Percentiles rank a stretch among this genome's conserved stretches.
Conservation (phyloP, 2,329 filamentous ascomycete species). For the Colletotrichum lindemuthianum region DNA sequence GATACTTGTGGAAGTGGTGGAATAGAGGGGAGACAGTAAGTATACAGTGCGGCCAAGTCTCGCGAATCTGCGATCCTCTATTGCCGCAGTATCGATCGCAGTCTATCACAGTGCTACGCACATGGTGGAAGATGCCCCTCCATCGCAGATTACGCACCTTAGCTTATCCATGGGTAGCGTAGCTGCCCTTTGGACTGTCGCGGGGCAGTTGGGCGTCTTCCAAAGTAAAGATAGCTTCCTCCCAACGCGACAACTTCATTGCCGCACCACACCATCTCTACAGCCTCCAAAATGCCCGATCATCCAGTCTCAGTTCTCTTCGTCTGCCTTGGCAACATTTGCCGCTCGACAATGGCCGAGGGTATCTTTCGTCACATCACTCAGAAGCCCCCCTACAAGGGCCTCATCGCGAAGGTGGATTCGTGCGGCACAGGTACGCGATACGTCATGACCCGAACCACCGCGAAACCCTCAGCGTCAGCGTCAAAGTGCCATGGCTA, state of each 20-base stretch:
- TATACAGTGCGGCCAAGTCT: no score
- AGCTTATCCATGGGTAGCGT: not conserved
- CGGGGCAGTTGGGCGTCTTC: conserved; percentile 17
- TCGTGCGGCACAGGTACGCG: conserved; percentile 81
- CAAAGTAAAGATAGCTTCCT: conserved; percentile 8
- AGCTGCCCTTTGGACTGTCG: not conserved
- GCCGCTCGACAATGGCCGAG: conserved; percentile 93
- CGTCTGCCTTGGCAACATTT: conserved; percentile 97
- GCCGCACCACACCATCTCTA: not conserved
- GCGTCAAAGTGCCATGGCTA: conserved; percentile 1
- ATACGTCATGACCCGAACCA: conserved; percentile 30
- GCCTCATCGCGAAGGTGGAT: conserved; percentile 75
- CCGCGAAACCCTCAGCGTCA: not conserved
- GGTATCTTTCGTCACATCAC: conserved; percentile 84
- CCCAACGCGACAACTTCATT: conserved; percentile 20
- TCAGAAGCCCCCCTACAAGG: conserved; percentile 67
- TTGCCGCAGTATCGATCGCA: not conserved
- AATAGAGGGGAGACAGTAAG: no score
- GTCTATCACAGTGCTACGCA: not conserved
- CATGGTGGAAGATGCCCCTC: conserved; percentile 18
- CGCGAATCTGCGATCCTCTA: no score
- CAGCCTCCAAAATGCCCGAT: conserved; percentile 46
- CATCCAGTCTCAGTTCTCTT: conserved; percentile 79
- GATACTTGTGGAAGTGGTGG: no score
- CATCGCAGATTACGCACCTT: conserved; percentile 16